Percentiles rank a stretch among this genome's conserved stretches.
These are phyloP conservation scores for Rubia balearica DNA, from an alignment of 305 asterid species.

Conservation along the genomic window DNA sequence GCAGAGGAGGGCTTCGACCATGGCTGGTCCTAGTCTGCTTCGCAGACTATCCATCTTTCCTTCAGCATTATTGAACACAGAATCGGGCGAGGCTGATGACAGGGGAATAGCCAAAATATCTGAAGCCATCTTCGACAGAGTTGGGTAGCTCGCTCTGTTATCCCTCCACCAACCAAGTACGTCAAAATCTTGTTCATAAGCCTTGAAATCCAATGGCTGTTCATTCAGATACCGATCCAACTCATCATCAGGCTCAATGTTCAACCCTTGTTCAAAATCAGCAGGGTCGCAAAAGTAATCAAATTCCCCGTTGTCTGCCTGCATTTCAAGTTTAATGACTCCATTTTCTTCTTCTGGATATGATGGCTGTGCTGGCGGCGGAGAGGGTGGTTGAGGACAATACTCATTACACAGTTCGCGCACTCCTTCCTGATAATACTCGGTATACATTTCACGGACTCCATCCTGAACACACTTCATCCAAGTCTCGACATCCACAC, in stretches of 20 bases:
- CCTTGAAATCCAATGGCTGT: constrained; percentile 34
- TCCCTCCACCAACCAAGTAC: constrained; percentile 80
- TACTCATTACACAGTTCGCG: constrained; percentile 28
- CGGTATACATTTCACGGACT: constrained; percentile 47
- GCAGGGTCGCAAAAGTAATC: constrained; percentile 54
- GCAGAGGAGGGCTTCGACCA: constrained; percentile 60
- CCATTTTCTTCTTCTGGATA: constrained; percentile 38
- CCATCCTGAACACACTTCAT: constrained; percentile 43
- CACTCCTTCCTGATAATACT: constrained; percentile 27
- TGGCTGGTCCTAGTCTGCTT: constrained; percentile 40
- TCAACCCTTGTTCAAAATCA: constrained; percentile 33
- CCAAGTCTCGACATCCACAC: constrained; percentile 43
- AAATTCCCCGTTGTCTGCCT: constrained; percentile 31
- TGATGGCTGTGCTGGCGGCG: constrained; percentile 32
- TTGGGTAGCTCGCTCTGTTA: constrained; percentile 47
- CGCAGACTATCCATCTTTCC: constrained; percentile 38
- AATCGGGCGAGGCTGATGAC: constrained; percentile 42
- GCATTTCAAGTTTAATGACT: constrained; percentile 31
- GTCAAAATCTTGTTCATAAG: constrained; percentile 66
- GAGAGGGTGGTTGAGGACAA: constrained; percentile 37
- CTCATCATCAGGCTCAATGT: constrained; percentile 22
- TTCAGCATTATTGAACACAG: constrained; percentile 44
- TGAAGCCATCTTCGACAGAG: constrained; percentile 58
- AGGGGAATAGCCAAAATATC: constrained; percentile 70
- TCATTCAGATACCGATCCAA: constrained; percentile 55